phyloP scores from a whole-genome alignment of 2,329 filamentous ascomycete species.

The Aspergillus tubingensis region DNA sequence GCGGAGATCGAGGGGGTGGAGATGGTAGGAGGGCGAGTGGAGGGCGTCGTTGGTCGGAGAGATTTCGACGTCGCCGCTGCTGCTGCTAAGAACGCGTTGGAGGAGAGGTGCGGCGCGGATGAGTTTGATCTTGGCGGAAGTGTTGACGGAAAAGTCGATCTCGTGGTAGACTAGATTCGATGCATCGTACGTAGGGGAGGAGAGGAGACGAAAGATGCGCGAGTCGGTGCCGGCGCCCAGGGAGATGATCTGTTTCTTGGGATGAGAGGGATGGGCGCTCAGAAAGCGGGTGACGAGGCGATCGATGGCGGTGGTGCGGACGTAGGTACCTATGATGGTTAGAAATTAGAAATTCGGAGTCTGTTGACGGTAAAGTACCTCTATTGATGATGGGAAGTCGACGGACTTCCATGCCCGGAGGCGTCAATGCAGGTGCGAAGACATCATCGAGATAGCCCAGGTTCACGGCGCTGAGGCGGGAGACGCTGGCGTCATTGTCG shows the following conservation, averaged over 20 bases:
- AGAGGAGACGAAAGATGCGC: constrained; percentile 73
- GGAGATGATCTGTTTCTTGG: constrained; percentile 74
- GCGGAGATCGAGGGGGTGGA: constrained; percentile 72
- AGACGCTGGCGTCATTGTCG: constrained; percentile 87
- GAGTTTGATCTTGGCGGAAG: constrained; percentile 62
- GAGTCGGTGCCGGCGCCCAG: constrained; percentile 94
- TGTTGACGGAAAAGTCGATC: constrained; percentile 80
- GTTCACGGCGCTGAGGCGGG: constrained; percentile 82
- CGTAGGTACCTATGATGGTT: constrained; percentile 74
- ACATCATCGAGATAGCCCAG: constrained; percentile 81
- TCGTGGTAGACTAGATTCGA: constrained; percentile 76
- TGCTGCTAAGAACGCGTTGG: constrained; percentile 33
- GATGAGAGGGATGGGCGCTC: constrained; percentile 25
- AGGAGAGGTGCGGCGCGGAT: constrained; percentile 39
- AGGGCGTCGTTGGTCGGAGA: constrained; percentile 46
- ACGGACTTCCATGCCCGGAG: constrained; percentile 52
- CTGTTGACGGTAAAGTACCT: too few species aligned
- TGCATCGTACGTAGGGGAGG: constrained; percentile 41
- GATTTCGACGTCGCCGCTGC: constrained; percentile 31
- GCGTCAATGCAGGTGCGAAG: constrained; percentile 72
- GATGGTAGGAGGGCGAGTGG: constrained; percentile 51
- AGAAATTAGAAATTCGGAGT: too few species aligned
- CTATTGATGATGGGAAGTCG: constrained; percentile 91
- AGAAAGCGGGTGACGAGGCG: constrained; percentile 73
- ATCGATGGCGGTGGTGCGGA: constrained; percentile 82